Percentiles rank a stretch among this genome's conserved stretches.
Evolutionary conservation across 441 rosid species (phyloP).

Genomic region (Arabidopsis hybrid): DNA sequence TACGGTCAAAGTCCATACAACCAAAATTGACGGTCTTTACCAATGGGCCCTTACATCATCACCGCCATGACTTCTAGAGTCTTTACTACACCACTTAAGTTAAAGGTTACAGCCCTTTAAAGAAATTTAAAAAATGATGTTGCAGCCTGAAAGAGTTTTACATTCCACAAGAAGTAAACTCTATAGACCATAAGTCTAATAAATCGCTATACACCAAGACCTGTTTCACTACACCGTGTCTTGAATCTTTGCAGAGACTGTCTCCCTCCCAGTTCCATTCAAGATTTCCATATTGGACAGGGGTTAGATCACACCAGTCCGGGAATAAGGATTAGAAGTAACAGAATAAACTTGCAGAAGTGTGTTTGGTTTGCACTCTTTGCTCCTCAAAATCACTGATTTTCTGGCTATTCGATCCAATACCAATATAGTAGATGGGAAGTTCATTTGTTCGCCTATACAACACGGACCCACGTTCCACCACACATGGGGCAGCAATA

Average conservation of each 20-base stretch:
- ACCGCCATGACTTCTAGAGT: background rate
- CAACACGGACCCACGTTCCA: slow-evolving; percentile 98
- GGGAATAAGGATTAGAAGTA: background rate
- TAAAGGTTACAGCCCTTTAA: background rate
- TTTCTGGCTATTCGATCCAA: slow-evolving; percentile 9
- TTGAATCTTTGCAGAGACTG: slow-evolving; percentile 2
- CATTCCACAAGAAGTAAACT: slow-evolving; percentile 17
- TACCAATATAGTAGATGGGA: background rate
- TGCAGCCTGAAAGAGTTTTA: background rate
- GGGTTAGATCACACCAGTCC: background rate
- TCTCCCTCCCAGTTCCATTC: background rate
- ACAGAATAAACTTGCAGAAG: background rate
- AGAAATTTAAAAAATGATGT: slow-evolving; percentile 11
- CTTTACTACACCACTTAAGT: background rate
- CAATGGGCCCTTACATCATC: no score
- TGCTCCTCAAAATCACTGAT: slow-evolving; percentile 17
- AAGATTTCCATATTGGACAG: background rate
- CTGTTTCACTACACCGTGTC: slow-evolving; percentile 7
- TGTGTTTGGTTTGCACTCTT: background rate
- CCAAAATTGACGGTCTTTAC: no score
- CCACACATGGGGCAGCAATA: slow-evolving; percentile 99
- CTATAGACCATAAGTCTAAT: slow-evolving; percentile 20
- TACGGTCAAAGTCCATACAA: no score
- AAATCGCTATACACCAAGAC: slow-evolving; percentile 22
- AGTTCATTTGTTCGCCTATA: slow-evolving; percentile 48